A percentile compares a stretch with the other conserved stretches of the same genome.
Conservation (phyloP, 23 red algal genomes). For the Gracilaria caudata region DNA sequence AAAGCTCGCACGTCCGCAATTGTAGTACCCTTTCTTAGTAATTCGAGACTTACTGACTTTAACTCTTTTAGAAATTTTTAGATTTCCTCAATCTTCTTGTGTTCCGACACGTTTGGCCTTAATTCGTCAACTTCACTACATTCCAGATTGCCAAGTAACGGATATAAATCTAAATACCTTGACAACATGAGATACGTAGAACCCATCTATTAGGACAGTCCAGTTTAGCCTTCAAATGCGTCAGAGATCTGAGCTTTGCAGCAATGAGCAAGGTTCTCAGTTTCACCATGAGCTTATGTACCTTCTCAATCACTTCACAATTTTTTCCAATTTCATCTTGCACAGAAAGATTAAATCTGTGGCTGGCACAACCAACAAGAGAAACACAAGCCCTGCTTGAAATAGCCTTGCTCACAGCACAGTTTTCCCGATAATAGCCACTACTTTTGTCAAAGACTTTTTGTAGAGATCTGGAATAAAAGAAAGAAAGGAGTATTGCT, state of each 20-base stretch:
- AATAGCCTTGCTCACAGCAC: constrained; percentile 24
- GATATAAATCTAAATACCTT: not conserved
- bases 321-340: not conserved
- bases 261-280: too few species aligned
- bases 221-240: too few species aligned
- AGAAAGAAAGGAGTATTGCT: not conserved
- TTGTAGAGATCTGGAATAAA: not conserved
- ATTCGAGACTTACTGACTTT: not conserved
- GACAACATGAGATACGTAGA: too few species aligned
- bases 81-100: not conserved
- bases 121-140: constrained; percentile 2
- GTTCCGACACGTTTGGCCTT: not conserved
- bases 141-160: not conserved
- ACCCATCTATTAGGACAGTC: too few species aligned
- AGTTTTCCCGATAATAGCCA: not conserved
- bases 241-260: too few species aligned
- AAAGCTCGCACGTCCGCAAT: constrained; percentile 4
- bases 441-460: constrained; percentile 2
- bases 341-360: constrained; percentile 24
- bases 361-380: constrained; percentile 9
- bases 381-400: not conserved
- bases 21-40: not conserved
- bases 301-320: not conserved
- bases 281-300: too few species aligned
- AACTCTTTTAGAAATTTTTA: not conserved